Evolutionary conservation across 2,329 filamentous ascomycete species (phyloP).

Genomic region (Aspergillus caelatus): DNA sequence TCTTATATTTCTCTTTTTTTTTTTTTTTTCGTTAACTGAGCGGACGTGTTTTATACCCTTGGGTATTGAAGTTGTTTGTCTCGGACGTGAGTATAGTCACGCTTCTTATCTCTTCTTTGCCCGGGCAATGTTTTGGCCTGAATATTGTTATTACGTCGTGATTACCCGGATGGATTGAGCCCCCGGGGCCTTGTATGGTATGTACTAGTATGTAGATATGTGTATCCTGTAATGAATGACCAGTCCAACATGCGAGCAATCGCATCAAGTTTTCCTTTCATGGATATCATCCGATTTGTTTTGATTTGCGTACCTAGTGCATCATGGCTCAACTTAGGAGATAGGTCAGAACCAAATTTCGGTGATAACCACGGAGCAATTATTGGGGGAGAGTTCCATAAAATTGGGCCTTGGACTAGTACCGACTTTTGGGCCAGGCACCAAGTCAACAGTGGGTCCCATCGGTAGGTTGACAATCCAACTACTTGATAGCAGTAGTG

Average conservation of each 20-base stretch:
- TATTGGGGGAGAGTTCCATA: background rate
- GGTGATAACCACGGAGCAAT: background rate
- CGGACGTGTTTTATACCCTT: conserved; percentile 4
- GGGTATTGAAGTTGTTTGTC: conserved; percentile 3
- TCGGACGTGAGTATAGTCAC: conserved; percentile 7
- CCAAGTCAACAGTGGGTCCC: background rate
- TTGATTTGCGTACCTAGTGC: background rate
- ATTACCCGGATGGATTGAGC: conserved; percentile 12
- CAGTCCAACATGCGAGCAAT: conserved; percentile 11
- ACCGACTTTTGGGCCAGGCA: background rate
- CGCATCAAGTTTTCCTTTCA: background rate
- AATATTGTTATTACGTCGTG: conserved; percentile 13
- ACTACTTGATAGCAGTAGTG: background rate
- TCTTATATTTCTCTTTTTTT: background rate
- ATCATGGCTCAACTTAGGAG: background rate
- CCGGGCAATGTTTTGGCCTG: conserved; percentile 4
- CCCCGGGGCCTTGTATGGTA: conserved; percentile 15
- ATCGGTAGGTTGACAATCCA: background rate
- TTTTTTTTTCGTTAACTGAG: conserved; percentile 1
- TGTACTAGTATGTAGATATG: conserved; percentile 26
- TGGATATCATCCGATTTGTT: background rate
- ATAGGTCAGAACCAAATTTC: background rate
- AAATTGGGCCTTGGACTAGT: background rate
- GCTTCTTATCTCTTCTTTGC: conserved; percentile 3
- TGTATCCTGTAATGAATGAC: conserved; percentile 27